Conservation (phyloP, 2,329 filamentous ascomycete species). For the Sporothrix schenckii region DNA sequence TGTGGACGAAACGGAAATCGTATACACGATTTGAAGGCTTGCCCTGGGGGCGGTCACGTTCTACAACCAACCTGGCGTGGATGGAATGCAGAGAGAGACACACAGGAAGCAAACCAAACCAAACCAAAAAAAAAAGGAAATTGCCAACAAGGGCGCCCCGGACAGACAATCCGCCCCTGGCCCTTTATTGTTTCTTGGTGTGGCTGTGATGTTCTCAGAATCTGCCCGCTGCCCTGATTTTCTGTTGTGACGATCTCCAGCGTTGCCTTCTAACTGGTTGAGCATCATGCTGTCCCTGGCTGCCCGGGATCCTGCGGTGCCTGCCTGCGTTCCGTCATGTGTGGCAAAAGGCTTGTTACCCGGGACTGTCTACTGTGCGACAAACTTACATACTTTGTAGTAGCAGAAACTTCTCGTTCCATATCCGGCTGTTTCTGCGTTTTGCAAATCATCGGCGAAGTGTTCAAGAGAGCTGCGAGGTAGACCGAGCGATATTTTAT, state of each 20-base stretch:
- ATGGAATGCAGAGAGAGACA: background rate
- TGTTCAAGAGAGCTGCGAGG: background rate
- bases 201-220: background rate
- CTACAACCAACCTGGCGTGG: conserved; percentile 1
- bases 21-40: background rate
- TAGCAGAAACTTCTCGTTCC: conserved; percentile 10
- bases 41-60: conserved; percentile 21
- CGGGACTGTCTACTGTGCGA: background rate
- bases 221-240: conserved; percentile 13
- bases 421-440: background rate
- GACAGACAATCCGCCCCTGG: conserved; percentile 2
- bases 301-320: background rate
- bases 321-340: background rate
- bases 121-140: background rate
- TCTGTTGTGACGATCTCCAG: conserved; percentile 7
- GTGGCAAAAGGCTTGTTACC: background rate
- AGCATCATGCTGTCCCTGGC: background rate
- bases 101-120: background rate
- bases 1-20: background rate
- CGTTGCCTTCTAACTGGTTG: background rate
- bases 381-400: too few relatives aligned
- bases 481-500: background rate
- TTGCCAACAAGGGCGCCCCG: background rate
- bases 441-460: conserved; percentile 22
- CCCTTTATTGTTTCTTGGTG: background rate